Evolutionary conservation across 139 green algal genomes (phyloP), one percentile per base, ranked within the genome.

Genomic region (Marvania coccoides): DNA sequence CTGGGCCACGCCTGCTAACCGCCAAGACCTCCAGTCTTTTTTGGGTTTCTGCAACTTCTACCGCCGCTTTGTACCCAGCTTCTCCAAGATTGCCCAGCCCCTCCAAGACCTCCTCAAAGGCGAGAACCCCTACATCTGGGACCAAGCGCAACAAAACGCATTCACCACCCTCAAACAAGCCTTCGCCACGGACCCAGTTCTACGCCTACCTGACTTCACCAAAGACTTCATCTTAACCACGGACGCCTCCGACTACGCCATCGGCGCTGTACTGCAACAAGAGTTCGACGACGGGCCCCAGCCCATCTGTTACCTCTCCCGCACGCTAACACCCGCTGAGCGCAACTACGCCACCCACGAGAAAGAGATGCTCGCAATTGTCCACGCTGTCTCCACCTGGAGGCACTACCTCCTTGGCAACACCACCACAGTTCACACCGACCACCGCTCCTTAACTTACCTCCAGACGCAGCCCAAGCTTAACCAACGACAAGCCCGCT

Each of bases 11-110:
- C 77, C 72, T 19, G 47, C n/a, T 6, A 64, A 58, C 31, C 23
- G 61, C 3, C 65, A 39, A 15, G 70, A 77, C 2, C 19, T 85
- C 6, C 58, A 42, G 2, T 46, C 29, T 5, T 88, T 89, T 53
- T 31, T 86, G 7, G 79, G 83, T 10, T 36, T 83, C 4, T 57
- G 72, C 2, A 80, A 77, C 7, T 86, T 71, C 48, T 86, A 74
- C 45, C 42, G 76, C 2, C 53, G 62, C 7, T 81, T 77, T 47
- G 65, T 85, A 6, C 26, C 58, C 2, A 19, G 42, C 3, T 85
- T 71, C 30, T 38, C 62, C 4, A 19, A 39, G 28, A 69, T 85
- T 23, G 68, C 57, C 1, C 48, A 57, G 15, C 76, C 78, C 2
- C 10, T 55, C 2, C 28, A 38, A 2, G 48, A 55, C 1, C 67